Conservation (phyloP, 1,284 basidiomycete species). For the Apiotrichum porosum region DNA sequence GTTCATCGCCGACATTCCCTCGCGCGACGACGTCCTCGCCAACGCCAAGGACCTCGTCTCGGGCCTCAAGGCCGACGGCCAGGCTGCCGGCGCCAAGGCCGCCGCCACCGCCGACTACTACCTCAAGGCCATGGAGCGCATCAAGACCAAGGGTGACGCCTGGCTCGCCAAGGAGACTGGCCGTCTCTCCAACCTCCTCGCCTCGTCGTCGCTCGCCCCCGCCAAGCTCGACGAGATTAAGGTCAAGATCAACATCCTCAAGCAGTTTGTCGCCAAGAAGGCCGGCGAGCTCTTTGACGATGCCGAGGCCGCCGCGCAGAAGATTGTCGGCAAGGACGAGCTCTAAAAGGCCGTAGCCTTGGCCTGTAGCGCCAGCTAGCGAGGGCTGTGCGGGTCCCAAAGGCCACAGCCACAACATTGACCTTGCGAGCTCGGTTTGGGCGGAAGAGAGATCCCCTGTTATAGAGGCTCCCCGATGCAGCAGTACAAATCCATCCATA, state of each 20-base stretch:
- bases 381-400: no score
- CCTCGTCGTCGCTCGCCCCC: constrained; percentile 55
- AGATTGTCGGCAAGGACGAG: constrained; percentile 22
- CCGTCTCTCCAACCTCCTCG: constrained; percentile 44
- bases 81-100: constrained; percentile 32
- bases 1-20: constrained; percentile 60
- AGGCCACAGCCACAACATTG: no score
- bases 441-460: no score
- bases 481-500: no score
- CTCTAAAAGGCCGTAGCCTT: no score
- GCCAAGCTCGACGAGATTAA: constrained; percentile 90
- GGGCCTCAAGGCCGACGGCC: constrained; percentile 7
- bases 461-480: no score
- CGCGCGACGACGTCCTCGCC: constrained; percentile 58
- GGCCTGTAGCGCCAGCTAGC: no score
- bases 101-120: constrained; percentile 68
- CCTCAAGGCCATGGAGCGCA: constrained; percentile 84
- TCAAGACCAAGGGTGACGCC: constrained; percentile 63
- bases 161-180: constrained; percentile 76
- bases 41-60: constrained; percentile 51
- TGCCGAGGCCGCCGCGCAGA: constrained; percentile 18
- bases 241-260: constrained; percentile 81
- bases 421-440: no score
- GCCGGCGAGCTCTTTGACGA: constrained; percentile 39
- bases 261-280: constrained; percentile 62